phyloP scores from a whole-genome alignment of 2,329 filamentous ascomycete genomes.

The Fusarium heterosporum region DNA sequence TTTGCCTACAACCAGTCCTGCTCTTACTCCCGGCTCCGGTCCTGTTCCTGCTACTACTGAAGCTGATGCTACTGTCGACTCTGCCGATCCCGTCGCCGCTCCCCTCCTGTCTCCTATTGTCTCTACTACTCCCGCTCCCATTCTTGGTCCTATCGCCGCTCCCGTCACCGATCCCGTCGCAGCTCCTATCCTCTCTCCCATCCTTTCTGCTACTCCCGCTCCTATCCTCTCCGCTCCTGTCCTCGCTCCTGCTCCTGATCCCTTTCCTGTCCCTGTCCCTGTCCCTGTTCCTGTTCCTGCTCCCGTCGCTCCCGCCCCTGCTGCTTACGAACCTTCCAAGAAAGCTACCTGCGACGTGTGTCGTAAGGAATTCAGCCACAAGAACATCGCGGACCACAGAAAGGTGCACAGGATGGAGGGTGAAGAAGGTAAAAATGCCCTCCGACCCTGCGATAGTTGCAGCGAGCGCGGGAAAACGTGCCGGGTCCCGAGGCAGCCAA shows the following conservation, averaged over 20 bases:
- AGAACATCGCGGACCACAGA: background rate
- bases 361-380: background rate
- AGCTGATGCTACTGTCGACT: background rate
- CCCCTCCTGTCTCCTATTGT: background rate
- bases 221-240: background rate
- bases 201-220: background rate
- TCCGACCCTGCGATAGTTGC: too few species aligned
- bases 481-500: too few species aligned
- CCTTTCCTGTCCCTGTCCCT: background rate
- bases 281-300: background rate
- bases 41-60: background rate
- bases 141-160: background rate
- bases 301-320: background rate
- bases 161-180: background rate
- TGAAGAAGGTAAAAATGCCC: background rate
- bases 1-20: background rate
- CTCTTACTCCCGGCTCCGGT: background rate
- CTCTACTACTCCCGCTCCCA: background rate
- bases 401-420: conserved; percentile 1
- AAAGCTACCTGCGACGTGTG: background rate
- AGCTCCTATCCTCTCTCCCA: background rate
- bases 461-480: too few species aligned
- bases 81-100: background rate
- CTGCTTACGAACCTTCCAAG: background rate
- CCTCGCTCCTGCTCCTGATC: background rate